Evolutionary conservation across 176 grass and related monocot species (phyloP).

Genomic region (Eleusine indica): DNA sequence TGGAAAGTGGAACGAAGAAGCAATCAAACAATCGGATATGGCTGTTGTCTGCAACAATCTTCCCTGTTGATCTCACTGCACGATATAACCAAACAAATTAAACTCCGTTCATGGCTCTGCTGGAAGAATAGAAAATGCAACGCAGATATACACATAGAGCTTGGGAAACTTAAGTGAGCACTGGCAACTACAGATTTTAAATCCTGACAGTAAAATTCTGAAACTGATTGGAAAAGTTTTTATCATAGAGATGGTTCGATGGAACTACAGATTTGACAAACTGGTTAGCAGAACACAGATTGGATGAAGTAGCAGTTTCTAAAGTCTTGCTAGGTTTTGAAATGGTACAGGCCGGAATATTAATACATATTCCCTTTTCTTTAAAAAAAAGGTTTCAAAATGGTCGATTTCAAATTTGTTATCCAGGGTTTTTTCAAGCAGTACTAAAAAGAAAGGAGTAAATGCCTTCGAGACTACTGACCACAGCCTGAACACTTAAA

Average conservation of each 20-base stretch:
- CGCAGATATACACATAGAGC: not conserved
- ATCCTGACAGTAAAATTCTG: not conserved
- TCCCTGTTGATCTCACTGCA: conserved; percentile 37
- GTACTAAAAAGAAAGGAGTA: not conserved
- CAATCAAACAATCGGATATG: not conserved
- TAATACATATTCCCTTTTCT: too few relatives aligned
- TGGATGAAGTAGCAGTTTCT: not conserved
- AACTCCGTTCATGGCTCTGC: not conserved
- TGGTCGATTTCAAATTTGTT: not conserved
- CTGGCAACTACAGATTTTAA: not conserved
- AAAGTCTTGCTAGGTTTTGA: conserved; percentile 13
- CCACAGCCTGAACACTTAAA: conserved; percentile 4
- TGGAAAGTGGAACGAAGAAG: not conserved
- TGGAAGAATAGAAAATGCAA: not conserved
- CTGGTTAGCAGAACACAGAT: conserved; percentile 4
- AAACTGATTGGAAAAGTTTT: not conserved
- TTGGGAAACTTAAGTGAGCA: not conserved
- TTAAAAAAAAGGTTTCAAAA: not conserved
- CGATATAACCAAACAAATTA: conserved; percentile 11
- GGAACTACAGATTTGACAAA: not conserved
- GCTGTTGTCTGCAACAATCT: not conserved
- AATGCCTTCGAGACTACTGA: not conserved
- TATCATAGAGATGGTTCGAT: not conserved
- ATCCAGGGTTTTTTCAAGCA: not conserved
- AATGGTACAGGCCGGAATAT: not conserved